Percentiles rank a stretch among this genome's conserved stretches.
Evolutionary conservation across 106 monocot genomes (phyloP).

Genomic region (Alisma plantagoaquatica): DNA sequence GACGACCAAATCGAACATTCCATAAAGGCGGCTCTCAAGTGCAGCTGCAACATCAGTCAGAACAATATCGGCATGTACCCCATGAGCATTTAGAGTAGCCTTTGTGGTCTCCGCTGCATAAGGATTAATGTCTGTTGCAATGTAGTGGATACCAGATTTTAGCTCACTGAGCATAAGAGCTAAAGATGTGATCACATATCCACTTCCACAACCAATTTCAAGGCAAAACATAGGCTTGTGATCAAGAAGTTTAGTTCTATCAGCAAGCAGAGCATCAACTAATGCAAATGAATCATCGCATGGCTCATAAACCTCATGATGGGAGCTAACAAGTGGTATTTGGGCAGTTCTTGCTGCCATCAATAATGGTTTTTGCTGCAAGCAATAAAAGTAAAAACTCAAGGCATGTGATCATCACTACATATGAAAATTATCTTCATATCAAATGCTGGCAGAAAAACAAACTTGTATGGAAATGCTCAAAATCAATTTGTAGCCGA

Average conservation of each 20-base stretch:
- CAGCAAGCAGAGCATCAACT: constrained; percentile 87
- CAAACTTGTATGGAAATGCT: too few species aligned
- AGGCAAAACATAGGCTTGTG: constrained; percentile 60
- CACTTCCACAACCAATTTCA: constrained; percentile 82
- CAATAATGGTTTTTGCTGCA: constrained; percentile 7
- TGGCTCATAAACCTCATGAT: constrained; percentile 90
- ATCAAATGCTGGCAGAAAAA: too few species aligned
- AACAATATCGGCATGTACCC: constrained; percentile 63
- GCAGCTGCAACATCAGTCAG: constrained; percentile 61
- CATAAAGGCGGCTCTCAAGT: constrained; percentile 43
- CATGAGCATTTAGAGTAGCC: constrained; percentile 64
- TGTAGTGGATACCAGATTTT: constrained; percentile 36
- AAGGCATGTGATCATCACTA: too few species aligned
- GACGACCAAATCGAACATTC: constrained; percentile 80
- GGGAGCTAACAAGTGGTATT: constrained; percentile 53
- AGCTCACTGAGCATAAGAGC: constrained; percentile 64
- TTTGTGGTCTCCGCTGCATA: constrained; percentile 59
- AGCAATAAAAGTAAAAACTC: too few species aligned
- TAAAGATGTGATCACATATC: constrained; percentile 86
- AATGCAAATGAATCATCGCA: constrained; percentile 95
- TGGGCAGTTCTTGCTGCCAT: constrained; percentile 43
- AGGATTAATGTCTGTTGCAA: constrained; percentile 79
- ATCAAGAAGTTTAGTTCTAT: constrained; percentile 42
- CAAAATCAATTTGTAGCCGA: too few species aligned
- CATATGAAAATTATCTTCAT: too few species aligned